Conservation (phyloP, 345 rosid species). For the Lepidium didymum region DNA sequence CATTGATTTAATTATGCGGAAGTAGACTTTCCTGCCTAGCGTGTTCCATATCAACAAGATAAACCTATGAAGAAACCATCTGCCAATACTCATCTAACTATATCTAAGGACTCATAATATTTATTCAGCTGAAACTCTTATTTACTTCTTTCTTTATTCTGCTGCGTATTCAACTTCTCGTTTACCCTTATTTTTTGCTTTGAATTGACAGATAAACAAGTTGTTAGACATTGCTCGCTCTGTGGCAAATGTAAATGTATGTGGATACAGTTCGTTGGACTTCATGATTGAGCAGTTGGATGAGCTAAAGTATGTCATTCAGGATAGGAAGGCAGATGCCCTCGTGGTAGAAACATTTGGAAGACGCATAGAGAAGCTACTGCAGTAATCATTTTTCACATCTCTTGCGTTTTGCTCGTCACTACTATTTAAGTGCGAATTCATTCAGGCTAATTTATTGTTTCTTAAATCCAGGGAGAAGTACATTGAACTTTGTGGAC, state of each 20-base stretch:
- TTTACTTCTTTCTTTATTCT: not conserved
- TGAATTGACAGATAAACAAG: constrained; percentile 62
- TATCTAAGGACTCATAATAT: not conserved
- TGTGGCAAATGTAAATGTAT: constrained; percentile 60
- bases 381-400: constrained; percentile 51
- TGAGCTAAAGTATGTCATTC: constrained; percentile 81
- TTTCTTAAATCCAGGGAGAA: constrained; percentile 61
- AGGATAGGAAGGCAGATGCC: constrained; percentile 93
- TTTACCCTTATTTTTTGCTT: not conserved
- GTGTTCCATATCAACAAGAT: not conserved
- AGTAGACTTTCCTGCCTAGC: not conserved
- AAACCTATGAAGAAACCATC: not conserved
- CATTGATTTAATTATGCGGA: not conserved
- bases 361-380: constrained; percentile 85
- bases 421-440: not conserved
- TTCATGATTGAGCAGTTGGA: constrained; percentile 71
- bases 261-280: constrained; percentile 62
- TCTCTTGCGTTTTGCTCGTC: not conserved
- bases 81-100: not conserved
- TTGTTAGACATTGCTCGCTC: constrained; percentile 67
- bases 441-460: not conserved
- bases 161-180: not conserved
- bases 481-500: constrained; percentile 69
- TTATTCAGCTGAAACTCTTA: not conserved
- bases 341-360: constrained; percentile 97